phyloP scores from a whole-genome alignment of 1,284 basidiomycete species.

The Naganishia liquefaciens region DNA sequence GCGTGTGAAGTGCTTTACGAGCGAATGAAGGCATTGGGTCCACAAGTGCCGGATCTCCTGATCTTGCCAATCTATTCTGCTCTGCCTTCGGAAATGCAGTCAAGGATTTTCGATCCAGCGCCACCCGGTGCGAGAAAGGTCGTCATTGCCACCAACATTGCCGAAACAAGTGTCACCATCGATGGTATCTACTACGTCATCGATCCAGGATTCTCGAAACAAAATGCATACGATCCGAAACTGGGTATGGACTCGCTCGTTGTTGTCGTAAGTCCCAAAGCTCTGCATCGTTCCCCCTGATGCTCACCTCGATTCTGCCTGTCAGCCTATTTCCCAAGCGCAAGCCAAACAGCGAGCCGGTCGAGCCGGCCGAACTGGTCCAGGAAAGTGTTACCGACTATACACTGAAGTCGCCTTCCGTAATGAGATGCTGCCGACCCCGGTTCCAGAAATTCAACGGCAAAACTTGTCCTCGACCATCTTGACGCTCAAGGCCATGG shows the following conservation, averaged over 20 bases:
- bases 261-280: constrained; percentile 65
- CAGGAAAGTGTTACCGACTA: constrained; percentile 96
- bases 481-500: constrained; percentile 96
- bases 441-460: constrained; percentile 95
- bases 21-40: constrained; percentile 95
- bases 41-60: constrained; percentile 93
- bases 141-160: constrained; percentile 97
- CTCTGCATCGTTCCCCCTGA: too few relatives aligned
- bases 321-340: constrained; percentile 90
- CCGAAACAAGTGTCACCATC: constrained; percentile 97
- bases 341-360: constrained; percentile 94
- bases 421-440: constrained; percentile 98
- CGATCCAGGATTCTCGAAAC: constrained; percentile 98
- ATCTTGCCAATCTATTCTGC: constrained; percentile 98
- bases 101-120: constrained; percentile 94
- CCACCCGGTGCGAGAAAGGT: constrained; percentile 96
- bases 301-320: background rate
- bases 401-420: constrained; percentile 97
- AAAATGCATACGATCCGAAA: constrained; percentile 96
- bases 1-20: constrained; percentile 95
- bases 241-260: constrained; percentile 98
- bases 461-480: constrained; percentile 93
- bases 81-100: constrained; percentile 95
- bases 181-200: constrained; percentile 99
- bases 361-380: constrained; percentile 94